Percentiles rank a stretch among this genome's conserved stretches.
phyloP scores from a whole-genome alignment of 768 basidiomycete genomes.

The Dentipellis fragilis region DNA sequence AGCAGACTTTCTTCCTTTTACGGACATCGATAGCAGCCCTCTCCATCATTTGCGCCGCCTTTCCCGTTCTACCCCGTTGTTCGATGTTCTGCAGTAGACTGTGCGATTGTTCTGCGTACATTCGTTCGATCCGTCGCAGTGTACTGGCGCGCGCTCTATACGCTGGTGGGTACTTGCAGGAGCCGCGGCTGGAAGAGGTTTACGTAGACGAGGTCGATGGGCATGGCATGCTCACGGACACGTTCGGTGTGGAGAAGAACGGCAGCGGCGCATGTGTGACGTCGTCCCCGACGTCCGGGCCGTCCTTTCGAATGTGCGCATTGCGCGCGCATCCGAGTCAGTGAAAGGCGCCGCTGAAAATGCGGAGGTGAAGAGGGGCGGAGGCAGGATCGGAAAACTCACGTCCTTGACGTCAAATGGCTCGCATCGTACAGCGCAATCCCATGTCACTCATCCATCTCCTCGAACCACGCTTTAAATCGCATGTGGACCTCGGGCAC shows the following conservation, averaged over 20 bases:
- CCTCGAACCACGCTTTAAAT: slow-evolving; percentile 48
- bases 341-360: no score
- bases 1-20: no score
- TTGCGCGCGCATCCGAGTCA: no score
- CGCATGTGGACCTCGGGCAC: slow-evolving; percentile 37
- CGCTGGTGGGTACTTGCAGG: slow-evolving; percentile 41
- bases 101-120: no score
- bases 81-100: no score
- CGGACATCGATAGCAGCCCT: no score
- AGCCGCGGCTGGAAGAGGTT: slow-evolving; percentile 53
- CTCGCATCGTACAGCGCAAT: slow-evolving; percentile 31
- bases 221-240: slow-evolving; percentile 35
- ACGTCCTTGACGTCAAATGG: slow-evolving; percentile 56
- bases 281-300: slow-evolving; percentile 72
- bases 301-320: slow-evolving; percentile 35
- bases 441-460: slow-evolving; percentile 35
- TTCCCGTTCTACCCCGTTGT: no score
- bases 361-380: no score
- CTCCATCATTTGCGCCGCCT: no score
- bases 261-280: slow-evolving; percentile 51
- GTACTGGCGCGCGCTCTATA: slow-evolving; percentile 42
- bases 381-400: slow-evolving; percentile 17
- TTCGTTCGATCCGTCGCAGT: slow-evolving; percentile 40
- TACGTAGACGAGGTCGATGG: slow-evolving; percentile 70
- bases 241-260: slow-evolving; percentile 38